These are phyloP conservation scores for Cladosporium oxysporum DNA, from an alignment of 2,329 filamentous ascomycete species.

Conservation along the genomic window DNA sequence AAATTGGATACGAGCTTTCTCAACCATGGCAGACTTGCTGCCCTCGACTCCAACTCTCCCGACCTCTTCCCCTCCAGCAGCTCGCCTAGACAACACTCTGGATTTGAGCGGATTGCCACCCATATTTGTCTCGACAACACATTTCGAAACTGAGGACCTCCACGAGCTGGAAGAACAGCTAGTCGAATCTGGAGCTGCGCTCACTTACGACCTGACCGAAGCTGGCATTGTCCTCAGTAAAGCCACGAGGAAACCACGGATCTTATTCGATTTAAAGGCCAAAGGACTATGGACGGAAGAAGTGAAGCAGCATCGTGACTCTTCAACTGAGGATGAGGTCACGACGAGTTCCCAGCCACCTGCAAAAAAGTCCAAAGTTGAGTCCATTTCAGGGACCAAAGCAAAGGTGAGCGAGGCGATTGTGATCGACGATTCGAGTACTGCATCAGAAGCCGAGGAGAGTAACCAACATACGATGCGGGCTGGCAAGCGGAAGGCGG, in stretches of 20 bases:
- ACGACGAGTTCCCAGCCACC: neutral
- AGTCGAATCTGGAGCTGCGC: constrained; percentile 51
- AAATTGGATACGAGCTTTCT: neutral
- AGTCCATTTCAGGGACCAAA: neutral
- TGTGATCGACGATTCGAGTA: constrained; percentile 35
- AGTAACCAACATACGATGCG: neutral
- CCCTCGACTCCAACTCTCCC: constrained; percentile 7
- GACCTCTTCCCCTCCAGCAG: constrained; percentile 4
- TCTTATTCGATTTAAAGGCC: constrained; percentile 73
- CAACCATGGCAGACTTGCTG: neutral
- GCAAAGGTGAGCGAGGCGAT: constrained; percentile 19
- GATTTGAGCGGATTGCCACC: constrained; percentile 56
- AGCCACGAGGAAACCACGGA: constrained; percentile 68
- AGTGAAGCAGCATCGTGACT: constrained; percentile 24
- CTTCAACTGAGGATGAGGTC: constrained; percentile 3
- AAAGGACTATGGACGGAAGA: constrained; percentile 63
- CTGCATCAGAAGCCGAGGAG: constrained; percentile 36
- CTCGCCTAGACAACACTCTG: constrained; percentile 22
- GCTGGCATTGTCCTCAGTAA: constrained; percentile 75
- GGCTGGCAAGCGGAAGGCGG: neutral
- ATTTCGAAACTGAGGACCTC: constrained; percentile 65
- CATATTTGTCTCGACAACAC: constrained; percentile 72
- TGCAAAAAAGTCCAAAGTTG: constrained; percentile 18
- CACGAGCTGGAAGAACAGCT: constrained; percentile 66
- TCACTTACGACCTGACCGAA: constrained; percentile 72